Evolutionary conservation across 345 rosid genomes (phyloP).

Genomic region (Eucalyptus rudis): DNA sequence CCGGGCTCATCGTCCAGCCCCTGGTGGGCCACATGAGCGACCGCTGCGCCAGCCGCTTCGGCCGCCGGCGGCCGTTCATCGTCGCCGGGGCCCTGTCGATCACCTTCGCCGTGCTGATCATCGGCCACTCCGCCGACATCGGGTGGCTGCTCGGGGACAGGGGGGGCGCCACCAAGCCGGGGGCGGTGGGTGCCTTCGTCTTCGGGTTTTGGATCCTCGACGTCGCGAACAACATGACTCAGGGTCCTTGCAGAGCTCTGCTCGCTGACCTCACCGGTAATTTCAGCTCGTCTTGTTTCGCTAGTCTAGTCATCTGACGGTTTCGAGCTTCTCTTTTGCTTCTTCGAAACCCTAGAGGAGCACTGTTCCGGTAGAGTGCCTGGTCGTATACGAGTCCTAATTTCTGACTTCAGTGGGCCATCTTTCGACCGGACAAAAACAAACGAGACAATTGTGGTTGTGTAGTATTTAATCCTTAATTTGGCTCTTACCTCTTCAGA

Average conservation of each 20-base stretch:
- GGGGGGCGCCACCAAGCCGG: constrained; percentile 36
- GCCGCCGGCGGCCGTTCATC: constrained; percentile 88
- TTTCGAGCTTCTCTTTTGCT: background rate
- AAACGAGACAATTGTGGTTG: background rate
- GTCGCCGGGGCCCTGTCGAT: constrained; percentile 49
- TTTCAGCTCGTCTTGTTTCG: background rate
- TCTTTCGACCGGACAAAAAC: background rate
- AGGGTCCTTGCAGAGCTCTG: constrained; percentile 93
- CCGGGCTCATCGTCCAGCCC: constrained; percentile 87
- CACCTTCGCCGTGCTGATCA: constrained; percentile 43
- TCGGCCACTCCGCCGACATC: constrained; percentile 81
- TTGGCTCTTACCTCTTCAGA: background rate
- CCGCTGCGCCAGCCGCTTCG: constrained; percentile 71
- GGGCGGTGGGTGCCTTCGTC: constrained; percentile 66
- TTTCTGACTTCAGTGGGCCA: background rate
- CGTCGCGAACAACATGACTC: constrained; percentile 88
- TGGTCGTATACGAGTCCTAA: background rate
- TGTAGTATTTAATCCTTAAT: background rate
- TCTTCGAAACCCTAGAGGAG: background rate
- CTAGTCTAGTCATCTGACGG: background rate
- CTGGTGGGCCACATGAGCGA: constrained; percentile 90
- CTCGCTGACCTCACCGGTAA: constrained; percentile 95
- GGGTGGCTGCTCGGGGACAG: constrained; percentile 82
- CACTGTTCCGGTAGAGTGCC: background rate
- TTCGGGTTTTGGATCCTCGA: constrained; percentile 95